These are phyloP conservation scores for Moniliella sp. DNA, from an alignment of 1,284 basidiomycete species.

Conservation along the genomic window DNA sequence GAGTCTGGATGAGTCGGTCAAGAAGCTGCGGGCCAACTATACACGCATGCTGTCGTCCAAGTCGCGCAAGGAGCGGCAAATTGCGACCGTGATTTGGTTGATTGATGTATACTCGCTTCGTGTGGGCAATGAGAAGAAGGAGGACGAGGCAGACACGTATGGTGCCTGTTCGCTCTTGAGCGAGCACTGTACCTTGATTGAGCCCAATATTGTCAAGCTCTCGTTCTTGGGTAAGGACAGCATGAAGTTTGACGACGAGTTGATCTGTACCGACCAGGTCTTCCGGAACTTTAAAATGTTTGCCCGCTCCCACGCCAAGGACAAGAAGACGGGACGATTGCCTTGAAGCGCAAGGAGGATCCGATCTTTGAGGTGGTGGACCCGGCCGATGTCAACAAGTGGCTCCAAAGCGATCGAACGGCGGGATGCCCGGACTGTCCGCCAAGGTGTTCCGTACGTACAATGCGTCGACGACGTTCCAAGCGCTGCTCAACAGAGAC, in stretches of 20 bases:
- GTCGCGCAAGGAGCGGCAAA: slow-evolving; percentile 21
- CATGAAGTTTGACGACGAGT: slow-evolving; percentile 31
- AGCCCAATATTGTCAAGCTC: slow-evolving; percentile 20
- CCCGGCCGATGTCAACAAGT: slow-evolving; percentile 25
- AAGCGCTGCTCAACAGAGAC: slow-evolving; percentile 30
- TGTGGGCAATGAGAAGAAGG: slow-evolving; percentile 34
- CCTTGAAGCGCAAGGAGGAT: slow-evolving; percentile 67
- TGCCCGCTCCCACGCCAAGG: slow-evolving; percentile 20
- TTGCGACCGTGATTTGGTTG: slow-evolving; percentile 32
- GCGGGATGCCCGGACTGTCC: slow-evolving; percentile 27
- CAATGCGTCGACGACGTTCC: slow-evolving; percentile 32
- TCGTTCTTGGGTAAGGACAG: slow-evolving; percentile 32
- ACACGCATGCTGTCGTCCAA: slow-evolving; percentile 25
- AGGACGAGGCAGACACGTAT: slow-evolving; percentile 32
- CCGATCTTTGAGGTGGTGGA: slow-evolving; percentile 49
- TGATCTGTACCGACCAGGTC: slow-evolving; percentile 17
- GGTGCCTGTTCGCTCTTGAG: slow-evolving; percentile 30
- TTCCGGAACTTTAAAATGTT: slow-evolving; percentile 32
- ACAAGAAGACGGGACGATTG: slow-evolving; percentile 40
- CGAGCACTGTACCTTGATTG: slow-evolving; percentile 25
- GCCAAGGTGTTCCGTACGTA: slow-evolving; percentile 34
- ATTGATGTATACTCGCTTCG: slow-evolving; percentile 33
- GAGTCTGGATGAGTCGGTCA: slow-evolving; percentile 23
- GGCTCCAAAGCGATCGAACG: slow-evolving; percentile 14
- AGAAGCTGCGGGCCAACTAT: slow-evolving; percentile 21